Evolutionary conservation across 2,329 filamentous ascomycete genomes (phyloP), one percentile per base, ranked within the genome.

Genomic region (Aspergillus fumigatus): DNA sequence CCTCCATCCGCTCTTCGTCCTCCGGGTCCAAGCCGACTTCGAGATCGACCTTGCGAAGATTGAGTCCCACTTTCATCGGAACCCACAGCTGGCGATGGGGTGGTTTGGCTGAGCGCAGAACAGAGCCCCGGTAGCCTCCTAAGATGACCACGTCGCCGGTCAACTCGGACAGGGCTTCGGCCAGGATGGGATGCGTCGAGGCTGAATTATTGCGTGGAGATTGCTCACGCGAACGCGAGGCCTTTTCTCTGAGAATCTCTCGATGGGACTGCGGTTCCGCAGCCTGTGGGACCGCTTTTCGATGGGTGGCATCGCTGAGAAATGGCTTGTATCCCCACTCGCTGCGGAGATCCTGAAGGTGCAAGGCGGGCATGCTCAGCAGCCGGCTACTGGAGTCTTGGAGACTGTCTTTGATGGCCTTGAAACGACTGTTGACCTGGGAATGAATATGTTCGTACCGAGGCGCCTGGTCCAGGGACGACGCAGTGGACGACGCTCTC

Each of bases 51-150:
- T 94, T 96, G 54, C 92, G 87, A 59, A 97, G 84, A 65, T 96
- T 96, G 51, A 97, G 77, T 1, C 93, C 92, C 27, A 96, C 88
- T 73, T 97, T 97, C 67, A 97, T 87, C 0, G 92, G 92, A 1
- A 95, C 90, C 93, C 93, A 97, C 0, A 96, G 77, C 69, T 96
- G 91, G n/a, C 91, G 86, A 67, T 93, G 85, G 3, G 89, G 88
- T 8, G 89, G 83, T 59, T 91, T 87, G 10, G 90, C 88, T 10
- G 91, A 95, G 29, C 92, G 86, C 29, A 97, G 74, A n/a, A 97
- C 82, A 0, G 92, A 96, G 3, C 93, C 93, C 62, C 93, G 83
- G 69, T 97, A 96, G 14, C 93, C 93, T 21, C 93, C 93, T 68
- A 97, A 82, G 29, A 97, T 80, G 7, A 97, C 90, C 7, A 97